Base-by-base conservation (phyloP, 1,284 basidiomycete species). In the Moesziomyces aphidis region DNA sequence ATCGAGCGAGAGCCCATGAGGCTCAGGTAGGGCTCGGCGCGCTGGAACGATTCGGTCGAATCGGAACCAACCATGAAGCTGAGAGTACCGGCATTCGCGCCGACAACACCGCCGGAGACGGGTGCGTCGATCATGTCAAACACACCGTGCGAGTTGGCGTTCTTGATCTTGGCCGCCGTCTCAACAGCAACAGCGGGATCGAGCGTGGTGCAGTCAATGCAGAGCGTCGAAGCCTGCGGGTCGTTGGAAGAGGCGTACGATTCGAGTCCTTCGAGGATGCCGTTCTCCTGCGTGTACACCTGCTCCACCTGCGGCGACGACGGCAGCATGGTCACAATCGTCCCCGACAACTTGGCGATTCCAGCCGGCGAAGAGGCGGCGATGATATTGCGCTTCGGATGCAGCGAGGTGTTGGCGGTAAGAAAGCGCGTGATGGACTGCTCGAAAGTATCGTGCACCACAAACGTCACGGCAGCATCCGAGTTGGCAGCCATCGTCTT, bases 71-170 rank as follows among this genome's bases (percentile, higher is more conserved):
- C 92, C 61, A 96, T 91, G 87, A 96, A 96, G 21, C 92, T 90
- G n/a, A 96, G 87, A 0, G 92, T 93, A 0, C 62, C 80, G 0
- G 79, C 91, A 80, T 91, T 90, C 10, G 94, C 94, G 23, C 94
- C 94, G 19, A 91, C 87, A 8, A 94, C 92, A 89, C 93, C 94
- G 62, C 94, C 94, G 39, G 92, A 94, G 0, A 96, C 94, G 17
- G 94, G 94, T 2, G 94, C 93, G 84, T 96, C 94, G 49, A 95
- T 88, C 89, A 95, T 93, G 44, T 81, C 77, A n/a, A 71, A 79
- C 9, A 49, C 55, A 0, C 61, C 63, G 22, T 62, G 52, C 6
- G 51, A 15, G 28, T 86, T 86, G 5, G 90, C 91, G 24, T 80
- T 75, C 43, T 86, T 86, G 4, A 93, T 89, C 42, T 88, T 85